Conservation (phyloP, 192 early-diverging fungal genomes). For the Jimgerdemannia lactiflua region DNA sequence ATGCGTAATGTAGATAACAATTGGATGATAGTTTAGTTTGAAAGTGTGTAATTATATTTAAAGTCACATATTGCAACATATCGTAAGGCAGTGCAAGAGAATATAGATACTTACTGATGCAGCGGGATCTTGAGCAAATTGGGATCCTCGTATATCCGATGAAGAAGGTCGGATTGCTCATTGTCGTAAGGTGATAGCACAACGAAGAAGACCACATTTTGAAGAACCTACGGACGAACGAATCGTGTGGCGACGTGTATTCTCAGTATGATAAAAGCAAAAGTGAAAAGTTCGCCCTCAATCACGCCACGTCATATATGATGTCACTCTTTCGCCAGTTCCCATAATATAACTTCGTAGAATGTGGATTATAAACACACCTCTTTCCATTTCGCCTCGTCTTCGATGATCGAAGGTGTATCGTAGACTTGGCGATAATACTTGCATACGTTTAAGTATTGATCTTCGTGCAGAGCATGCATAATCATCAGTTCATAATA, state of each 20-base stretch:
- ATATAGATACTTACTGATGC: conserved; percentile 54
- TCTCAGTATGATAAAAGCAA: not conserved
- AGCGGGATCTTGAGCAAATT: conserved; percentile 71
- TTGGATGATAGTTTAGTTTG: not conserved
- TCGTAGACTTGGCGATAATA: conserved; percentile 91
- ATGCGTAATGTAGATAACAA: no score
- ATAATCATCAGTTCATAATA: conserved; percentile 98
- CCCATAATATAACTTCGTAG: not conserved
- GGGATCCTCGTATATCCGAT: conserved; percentile 80
- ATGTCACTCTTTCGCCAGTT: conserved; percentile 1
- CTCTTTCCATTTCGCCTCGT: conserved; percentile 71
- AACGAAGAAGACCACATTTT: conserved; percentile 84
- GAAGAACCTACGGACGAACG: conserved; percentile 50
- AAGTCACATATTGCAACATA: no score
- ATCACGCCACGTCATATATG: no score
- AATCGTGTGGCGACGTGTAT: not conserved
- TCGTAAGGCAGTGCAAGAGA: not conserved
- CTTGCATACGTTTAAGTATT: conserved; percentile 90
- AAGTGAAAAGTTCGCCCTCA: no score
- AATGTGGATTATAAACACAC: conserved; percentile 28
- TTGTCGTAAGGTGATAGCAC: conserved; percentile 91
- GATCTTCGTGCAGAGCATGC: conserved; percentile 86
- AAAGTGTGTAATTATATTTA: not conserved
- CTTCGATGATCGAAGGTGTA: conserved; percentile 76
- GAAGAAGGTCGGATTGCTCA: conserved; percentile 93